Evolutionary conservation across 2,329 filamentous ascomycete species (phyloP).

Genomic region (Pseudogymnoascus sp.): DNA sequence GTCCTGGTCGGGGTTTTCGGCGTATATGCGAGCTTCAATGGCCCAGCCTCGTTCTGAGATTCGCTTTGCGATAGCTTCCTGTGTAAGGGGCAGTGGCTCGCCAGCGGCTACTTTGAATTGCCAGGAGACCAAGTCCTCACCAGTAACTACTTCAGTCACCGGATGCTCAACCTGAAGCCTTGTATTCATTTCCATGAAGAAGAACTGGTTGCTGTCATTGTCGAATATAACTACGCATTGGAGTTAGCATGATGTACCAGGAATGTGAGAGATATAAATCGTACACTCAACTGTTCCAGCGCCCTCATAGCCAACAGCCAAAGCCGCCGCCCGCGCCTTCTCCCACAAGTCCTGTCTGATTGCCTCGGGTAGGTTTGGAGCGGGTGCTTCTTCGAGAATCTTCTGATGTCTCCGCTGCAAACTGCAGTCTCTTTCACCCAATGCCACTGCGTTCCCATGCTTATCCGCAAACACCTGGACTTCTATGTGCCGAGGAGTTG

Average conservation of each 20-base stretch:
- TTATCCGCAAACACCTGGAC: conserved; percentile 86
- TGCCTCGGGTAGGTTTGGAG: conserved; percentile 55
- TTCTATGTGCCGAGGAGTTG: conserved; percentile 75
- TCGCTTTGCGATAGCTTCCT: conserved; percentile 56
- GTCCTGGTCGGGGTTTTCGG: conserved; percentile 83
- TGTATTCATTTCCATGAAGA: conserved; percentile 78
- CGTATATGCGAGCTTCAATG: conserved; percentile 94
- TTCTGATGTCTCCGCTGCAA: conserved; percentile 85
- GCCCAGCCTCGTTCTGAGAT: conserved; percentile 76
- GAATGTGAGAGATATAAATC: conserved; percentile 38
- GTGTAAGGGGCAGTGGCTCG: conserved; percentile 56
- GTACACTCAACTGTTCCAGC: conserved; percentile 84
- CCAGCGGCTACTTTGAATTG: conserved; percentile 81
- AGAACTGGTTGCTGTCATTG: conserved; percentile 72
- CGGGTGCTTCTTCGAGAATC: conserved; percentile 82
- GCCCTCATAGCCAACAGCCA: conserved; percentile 79
- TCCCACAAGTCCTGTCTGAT: conserved; percentile 57
- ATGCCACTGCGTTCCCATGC: conserved; percentile 68
- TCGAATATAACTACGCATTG: conserved; percentile 69
- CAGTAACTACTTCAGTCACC: conserved; percentile 75
- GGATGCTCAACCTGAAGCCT: conserved; percentile 94
- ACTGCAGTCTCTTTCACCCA: conserved; percentile 83
- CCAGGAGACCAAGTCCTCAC: conserved; percentile 82
- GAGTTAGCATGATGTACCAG: conserved; percentile 32
- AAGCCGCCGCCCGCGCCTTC: conserved; percentile 56